Percentiles rank a stretch among this genome's conserved stretches.
Evolutionary conservation across 1,284 basidiomycete species (phyloP).

Genomic region (Heimioporus retisporus): DNA sequence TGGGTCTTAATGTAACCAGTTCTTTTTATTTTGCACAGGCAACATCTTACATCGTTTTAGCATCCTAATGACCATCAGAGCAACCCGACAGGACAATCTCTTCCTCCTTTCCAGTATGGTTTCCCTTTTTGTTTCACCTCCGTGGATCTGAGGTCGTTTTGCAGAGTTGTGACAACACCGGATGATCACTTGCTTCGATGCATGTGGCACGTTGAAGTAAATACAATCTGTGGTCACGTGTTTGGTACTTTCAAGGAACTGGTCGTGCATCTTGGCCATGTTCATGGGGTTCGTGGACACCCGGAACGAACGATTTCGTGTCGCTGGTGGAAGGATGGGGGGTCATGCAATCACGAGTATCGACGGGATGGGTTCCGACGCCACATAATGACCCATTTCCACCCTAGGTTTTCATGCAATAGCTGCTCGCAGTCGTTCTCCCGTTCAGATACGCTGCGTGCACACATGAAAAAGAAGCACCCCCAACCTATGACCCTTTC

Average conservation of each 20-base stretch:
- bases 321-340: slow-evolving; percentile 1
- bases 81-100: too few relatives aligned
- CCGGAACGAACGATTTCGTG: slow-evolving; percentile 5
- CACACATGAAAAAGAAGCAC: too few relatives aligned
- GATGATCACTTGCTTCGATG: slow-evolving; percentile 7
- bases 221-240: background rate
- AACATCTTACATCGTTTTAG: too few relatives aligned
- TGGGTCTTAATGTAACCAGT: too few relatives aligned
- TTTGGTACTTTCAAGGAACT: slow-evolving; percentile 9
- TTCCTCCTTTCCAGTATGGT: background rate
- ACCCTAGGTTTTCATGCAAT: background rate
- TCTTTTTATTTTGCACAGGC: too few relatives aligned
- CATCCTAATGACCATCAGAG: too few relatives aligned
- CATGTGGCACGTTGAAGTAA: slow-evolving; percentile 10
- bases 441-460: too few relatives aligned
- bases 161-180: background rate
- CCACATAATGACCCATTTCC: slow-evolving; percentile 13
- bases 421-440: background rate
- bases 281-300: slow-evolving; percentile 8
- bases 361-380: slow-evolving; percentile 6
- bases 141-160: background rate
- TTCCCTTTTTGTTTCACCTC: background rate
- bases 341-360: background rate
- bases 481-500: too few relatives aligned
- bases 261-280: background rate